Base-by-base conservation (phyloP, 1,284 basidiomycete genomes). In the Leccinum griseonigrum region DNA sequence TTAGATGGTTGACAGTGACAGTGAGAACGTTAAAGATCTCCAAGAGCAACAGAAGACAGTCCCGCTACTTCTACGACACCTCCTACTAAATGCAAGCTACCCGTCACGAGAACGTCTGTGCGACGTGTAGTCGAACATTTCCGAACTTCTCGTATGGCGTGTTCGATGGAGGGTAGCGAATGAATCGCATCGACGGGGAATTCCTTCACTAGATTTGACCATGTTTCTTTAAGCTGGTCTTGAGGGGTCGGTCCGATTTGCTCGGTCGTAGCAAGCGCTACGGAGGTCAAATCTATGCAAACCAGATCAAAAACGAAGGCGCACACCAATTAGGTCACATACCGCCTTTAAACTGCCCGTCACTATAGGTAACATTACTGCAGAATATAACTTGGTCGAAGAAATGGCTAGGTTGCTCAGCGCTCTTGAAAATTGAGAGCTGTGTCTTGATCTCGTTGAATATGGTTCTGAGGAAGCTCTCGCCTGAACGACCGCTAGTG, bases 71-170 rank as follows among this genome's bases (percentile, higher is more conserved):
- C 95, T 70, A 99, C 93, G 9, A 97, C 81, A 2, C 97, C 97
- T 26, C 97, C 97, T 6, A 99, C 90, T 14, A 99, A 83, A 77
- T 97, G 96, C 67, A 99, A 75, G 75, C 95, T 98, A 3, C 97
- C 97, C 2, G 93, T 85, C 1, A 97, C 95, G 28, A 99, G 81
- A 14, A 95, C 87, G 64, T 91, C 81, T 1, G 84, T 74, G 11
- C 68, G 70, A 46, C 60, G 67, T 16, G 76, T 69, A 16, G 68
- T 67, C 3, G 66, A 63, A 28, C 83, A 67, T n/a, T 75, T 68
- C 11, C 85, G 78, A 9, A 92, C 83, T 52, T 87, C 71, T 50
- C 82, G 78, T 14, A 97, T 80, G 1, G 95, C 93, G 69, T 98
- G 90, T 74, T 99, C 90, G 63, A 99, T 91, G 11, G 94, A 95